These are phyloP conservation scores for Sporopachydermia lactativora DNA, from an alignment of 805 yeast genomes.

Conservation along the genomic window DNA sequence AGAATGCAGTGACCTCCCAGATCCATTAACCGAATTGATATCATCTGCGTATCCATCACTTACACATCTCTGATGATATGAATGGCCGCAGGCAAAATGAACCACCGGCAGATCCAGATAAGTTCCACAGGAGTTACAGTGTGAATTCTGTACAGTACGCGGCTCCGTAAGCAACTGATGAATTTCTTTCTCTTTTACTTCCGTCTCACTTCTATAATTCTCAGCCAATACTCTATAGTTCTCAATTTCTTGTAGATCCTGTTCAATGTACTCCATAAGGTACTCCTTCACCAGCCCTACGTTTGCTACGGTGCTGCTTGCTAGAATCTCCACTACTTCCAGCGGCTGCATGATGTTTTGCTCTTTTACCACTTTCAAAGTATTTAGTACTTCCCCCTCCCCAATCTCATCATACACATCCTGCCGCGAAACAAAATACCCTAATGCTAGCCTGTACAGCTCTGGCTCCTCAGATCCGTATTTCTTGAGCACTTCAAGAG, in stretches of 20 bases:
- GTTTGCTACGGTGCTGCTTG: slow-evolving; percentile 46
- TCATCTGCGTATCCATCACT: slow-evolving; percentile 27
- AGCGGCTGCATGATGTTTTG: slow-evolving; percentile 51
- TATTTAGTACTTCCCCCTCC: slow-evolving; percentile 29
- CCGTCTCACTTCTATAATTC: slow-evolving; percentile 55
- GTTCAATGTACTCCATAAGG: slow-evolving; percentile 43
- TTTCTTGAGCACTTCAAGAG: slow-evolving; percentile 40
- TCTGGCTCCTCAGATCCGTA: slow-evolving; percentile 52
- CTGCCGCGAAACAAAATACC: slow-evolving; percentile 43
- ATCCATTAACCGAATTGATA: slow-evolving; percentile 6
- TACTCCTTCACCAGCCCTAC: slow-evolving; percentile 62
- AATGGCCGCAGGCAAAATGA: slow-evolving; percentile 77
- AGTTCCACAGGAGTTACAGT: slow-evolving; percentile 51
- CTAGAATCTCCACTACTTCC: slow-evolving; percentile 60
- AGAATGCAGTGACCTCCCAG: slow-evolving; percentile 1
- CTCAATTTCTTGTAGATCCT: slow-evolving; percentile 48
- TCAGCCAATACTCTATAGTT: slow-evolving; percentile 52
- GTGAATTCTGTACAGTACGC: slow-evolving; percentile 42
- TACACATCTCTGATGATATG: slow-evolving; percentile 74
- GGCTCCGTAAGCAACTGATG: slow-evolving; percentile 32
- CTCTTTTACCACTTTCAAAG: slow-evolving; percentile 39
- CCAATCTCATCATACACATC: slow-evolving; percentile 38
- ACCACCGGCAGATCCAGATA: slow-evolving; percentile 64
- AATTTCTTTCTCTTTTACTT: slow-evolving; percentile 38
- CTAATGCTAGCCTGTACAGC: slow-evolving; percentile 49